phyloP scores from a whole-genome alignment of 2,329 filamentous ascomycete genomes.

The Ascochyta pisi region DNA sequence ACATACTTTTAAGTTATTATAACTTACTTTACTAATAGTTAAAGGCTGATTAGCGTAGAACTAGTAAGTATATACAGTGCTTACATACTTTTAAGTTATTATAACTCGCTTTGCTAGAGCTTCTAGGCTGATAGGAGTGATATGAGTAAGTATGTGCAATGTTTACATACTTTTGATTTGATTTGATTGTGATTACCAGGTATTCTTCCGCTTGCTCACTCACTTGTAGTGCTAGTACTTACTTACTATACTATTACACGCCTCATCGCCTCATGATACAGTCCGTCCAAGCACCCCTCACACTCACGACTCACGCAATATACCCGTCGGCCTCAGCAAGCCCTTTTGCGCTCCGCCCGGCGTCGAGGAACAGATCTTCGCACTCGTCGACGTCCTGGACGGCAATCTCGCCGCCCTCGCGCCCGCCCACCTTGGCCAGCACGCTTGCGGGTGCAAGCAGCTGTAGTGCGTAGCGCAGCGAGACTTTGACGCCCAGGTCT shows the following conservation, averaged over 20 bases:
- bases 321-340: slow-evolving; percentile 40
- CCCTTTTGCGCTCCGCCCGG: slow-evolving; percentile 54
- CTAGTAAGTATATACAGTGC: too few species aligned
- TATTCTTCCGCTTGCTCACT: not conserved
- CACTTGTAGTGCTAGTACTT: too few species aligned
- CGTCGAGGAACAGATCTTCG: slow-evolving; percentile 57
- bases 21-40: too few species aligned
- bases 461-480: slow-evolving; percentile 90
- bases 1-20: too few species aligned
- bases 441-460: slow-evolving; percentile 89
- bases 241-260: not conserved
- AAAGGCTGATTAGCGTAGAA: too few species aligned
- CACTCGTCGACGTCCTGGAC: slow-evolving; percentile 64
- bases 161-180: too few species aligned
- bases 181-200: not conserved
- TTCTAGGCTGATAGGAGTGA: too few species aligned
- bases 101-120: too few species aligned
- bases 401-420: slow-evolving; percentile 56
- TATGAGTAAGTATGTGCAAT: too few species aligned
- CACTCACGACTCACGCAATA: slow-evolving; percentile 32
- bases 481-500: slow-evolving; percentile 85
- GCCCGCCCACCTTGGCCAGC: slow-evolving; percentile 74
- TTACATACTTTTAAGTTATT: too few species aligned
- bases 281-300: too few species aligned
- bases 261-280: not conserved